Evolutionary conservation across 306 rosid genomes (phyloP).

Genomic region (Mucuna pruriens): DNA sequence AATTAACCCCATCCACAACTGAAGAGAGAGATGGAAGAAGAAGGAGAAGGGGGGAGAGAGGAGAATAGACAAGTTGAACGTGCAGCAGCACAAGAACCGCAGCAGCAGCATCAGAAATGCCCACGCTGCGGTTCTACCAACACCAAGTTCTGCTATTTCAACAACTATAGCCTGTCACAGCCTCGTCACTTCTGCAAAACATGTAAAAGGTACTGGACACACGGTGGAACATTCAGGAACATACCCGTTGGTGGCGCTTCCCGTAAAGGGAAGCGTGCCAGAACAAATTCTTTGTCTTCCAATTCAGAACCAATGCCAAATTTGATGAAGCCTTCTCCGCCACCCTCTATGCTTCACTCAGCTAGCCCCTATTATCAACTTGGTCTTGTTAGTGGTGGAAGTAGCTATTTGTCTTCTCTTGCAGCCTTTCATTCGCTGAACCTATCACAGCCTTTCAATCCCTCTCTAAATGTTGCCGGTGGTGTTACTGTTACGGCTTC

Average conservation of each 20-base stretch:
- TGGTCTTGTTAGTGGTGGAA: conserved; percentile 11
- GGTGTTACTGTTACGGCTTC: conserved; percentile 6
- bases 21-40: no score
- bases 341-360: not conserved
- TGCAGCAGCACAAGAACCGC: not conserved
- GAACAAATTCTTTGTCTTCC: not conserved
- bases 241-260: conserved; percentile 60
- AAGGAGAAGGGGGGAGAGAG: no score
- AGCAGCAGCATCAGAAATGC: conserved; percentile 41
- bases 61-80: not conserved
- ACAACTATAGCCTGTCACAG: conserved; percentile 65
- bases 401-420: conserved; percentile 47
- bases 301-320: not conserved
- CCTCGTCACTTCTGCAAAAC: conserved; percentile 66
- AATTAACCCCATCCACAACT: conserved; percentile 5
- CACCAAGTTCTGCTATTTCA: conserved; percentile 70
- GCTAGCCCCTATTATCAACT: not conserved
- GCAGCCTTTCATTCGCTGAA: conserved; percentile 34
- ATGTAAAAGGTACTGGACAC: conserved; percentile 70
- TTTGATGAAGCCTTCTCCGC: not conserved
- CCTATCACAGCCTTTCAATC: conserved; percentile 25
- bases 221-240: conserved; percentile 66
- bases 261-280: conserved; percentile 54
- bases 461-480: not conserved
- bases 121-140: conserved; percentile 62